phyloP scores from a whole-genome alignment of 2,329 filamentous ascomycete species.

The Xylariaceae sp. region DNA sequence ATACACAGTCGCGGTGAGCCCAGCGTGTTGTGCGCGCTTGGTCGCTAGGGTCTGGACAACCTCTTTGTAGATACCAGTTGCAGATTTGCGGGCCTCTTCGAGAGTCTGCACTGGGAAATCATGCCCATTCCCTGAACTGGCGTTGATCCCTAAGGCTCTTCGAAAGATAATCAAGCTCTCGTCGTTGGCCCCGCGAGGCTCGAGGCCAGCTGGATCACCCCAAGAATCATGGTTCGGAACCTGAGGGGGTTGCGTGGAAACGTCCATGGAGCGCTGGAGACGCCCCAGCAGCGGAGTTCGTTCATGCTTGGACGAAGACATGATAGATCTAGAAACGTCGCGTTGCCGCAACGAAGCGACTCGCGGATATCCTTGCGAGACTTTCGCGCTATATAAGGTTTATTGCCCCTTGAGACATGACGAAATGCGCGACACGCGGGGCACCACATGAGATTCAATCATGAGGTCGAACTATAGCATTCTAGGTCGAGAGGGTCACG shows the following conservation, averaged over 20 bases:
- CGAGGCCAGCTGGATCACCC: neutral
- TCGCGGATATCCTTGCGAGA: neutral
- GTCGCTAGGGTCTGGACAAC: neutral
- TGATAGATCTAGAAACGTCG: neutral
- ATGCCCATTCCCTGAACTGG: neutral
- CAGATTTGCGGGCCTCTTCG: neutral
- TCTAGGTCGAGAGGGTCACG: neutral
- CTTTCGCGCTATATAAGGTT: neutral
- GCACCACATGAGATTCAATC: neutral
- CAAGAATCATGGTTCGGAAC: neutral
- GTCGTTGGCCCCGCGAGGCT: neutral
- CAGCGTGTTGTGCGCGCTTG: neutral
- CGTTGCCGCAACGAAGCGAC: neutral
- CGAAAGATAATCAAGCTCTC: neutral
- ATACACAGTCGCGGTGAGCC: neutral
- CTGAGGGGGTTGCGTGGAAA: neutral
- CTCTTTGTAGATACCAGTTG: neutral
- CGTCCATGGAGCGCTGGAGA: neutral
- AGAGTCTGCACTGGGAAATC: neutral
- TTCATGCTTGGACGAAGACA: neutral
- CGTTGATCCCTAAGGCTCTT: neutral
- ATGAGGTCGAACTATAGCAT: neutral
- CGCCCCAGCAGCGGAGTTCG: neutral
- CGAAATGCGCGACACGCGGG: neutral
- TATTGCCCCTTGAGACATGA: neutral